Conservation (phyloP, 345 rosid genomes). For the Pistacia atlantica region DNA sequence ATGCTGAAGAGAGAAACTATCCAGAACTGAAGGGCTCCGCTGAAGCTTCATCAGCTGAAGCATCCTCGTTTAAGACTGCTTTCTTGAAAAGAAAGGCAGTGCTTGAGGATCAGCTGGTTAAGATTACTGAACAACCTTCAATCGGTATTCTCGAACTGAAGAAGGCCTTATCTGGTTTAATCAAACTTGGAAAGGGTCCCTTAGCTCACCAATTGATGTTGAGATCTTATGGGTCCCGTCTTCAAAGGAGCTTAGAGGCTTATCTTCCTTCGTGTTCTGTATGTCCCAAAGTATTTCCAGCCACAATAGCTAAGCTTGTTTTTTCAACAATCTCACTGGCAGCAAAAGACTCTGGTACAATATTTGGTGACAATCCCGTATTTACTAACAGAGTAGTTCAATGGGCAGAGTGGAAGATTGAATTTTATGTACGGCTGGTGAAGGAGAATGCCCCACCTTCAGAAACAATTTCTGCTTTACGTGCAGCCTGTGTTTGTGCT, state of each 20-base stretch:
- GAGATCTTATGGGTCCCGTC: slow-evolving; percentile 52
- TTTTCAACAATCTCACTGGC: slow-evolving; percentile 71
- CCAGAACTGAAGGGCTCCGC: slow-evolving; percentile 59
- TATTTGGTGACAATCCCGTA: slow-evolving; percentile 86
- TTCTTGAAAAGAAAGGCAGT: slow-evolving; percentile 63
- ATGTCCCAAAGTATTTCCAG: slow-evolving; percentile 78
- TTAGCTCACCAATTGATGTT: slow-evolving; percentile 76
- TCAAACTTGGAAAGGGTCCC: slow-evolving; percentile 86
- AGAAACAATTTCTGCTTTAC: slow-evolving; percentile 72
- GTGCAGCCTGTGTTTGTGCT: slow-evolving; percentile 73
- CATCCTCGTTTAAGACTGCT: slow-evolving; percentile 51
- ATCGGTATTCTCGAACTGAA: slow-evolving; percentile 50
- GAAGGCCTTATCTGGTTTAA: slow-evolving; percentile 61
- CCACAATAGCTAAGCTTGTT: slow-evolving; percentile 71
- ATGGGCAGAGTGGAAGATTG: slow-evolving; percentile 97
- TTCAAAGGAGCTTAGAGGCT: slow-evolving; percentile 63
- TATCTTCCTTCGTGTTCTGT: slow-evolving; percentile 73
- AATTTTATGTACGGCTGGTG: slow-evolving; percentile 75
- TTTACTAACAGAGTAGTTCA: slow-evolving; percentile 86
- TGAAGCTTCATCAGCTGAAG: slow-evolving; percentile 48
- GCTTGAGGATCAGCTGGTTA: slow-evolving; percentile 73
- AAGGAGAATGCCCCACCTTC: slow-evolving; percentile 83
- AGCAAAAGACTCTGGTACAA: slow-evolving; percentile 66
- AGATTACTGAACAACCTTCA: slow-evolving; percentile 68
- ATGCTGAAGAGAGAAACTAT: slow-evolving; percentile 67